Percentiles rank a stretch among this genome's conserved stretches.
Conservation (phyloP, 345 rosid genomes). For the Ceriops decandra region DNA sequence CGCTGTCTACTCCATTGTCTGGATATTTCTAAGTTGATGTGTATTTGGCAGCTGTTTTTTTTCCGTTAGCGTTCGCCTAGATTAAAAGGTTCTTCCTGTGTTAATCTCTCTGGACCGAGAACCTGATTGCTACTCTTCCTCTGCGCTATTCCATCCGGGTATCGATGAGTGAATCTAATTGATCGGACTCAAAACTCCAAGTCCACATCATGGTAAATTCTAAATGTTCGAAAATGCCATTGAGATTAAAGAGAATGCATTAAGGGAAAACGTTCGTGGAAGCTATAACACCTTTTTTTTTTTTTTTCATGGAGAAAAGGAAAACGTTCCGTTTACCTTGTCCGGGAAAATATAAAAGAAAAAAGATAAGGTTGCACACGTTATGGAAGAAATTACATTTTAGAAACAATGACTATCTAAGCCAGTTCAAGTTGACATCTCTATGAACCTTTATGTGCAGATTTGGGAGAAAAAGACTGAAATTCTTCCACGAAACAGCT, state of each 20-base stretch:
- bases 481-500: conserved; percentile 17
- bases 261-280: too few relatives aligned
- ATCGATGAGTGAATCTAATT: background rate
- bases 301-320: too few relatives aligned
- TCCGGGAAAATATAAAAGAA: background rate
- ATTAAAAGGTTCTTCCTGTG: too few relatives aligned
- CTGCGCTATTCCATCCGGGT: background rate
- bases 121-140: background rate
- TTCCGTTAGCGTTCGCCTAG: background rate
- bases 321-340: too few relatives aligned
- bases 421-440: conserved; percentile 32
- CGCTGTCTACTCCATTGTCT: background rate
- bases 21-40: background rate
- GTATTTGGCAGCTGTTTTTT: background rate
- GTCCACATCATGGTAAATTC: background rate
- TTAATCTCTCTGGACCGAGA: background rate
- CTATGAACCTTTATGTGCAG: conserved; percentile 17
- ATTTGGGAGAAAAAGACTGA: background rate
- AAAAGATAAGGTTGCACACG: background rate
- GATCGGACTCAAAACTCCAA: background rate
- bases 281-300: too few relatives aligned
- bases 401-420: background rate
- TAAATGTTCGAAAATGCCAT: background rate
- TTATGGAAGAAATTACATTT: background rate
- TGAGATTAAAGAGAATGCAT: background rate